Evolutionary conservation across 2,329 filamentous ascomycete genomes (phyloP), one percentile per base, ranked within the genome.

Genomic region (Teratosphaeria viscida): DNA sequence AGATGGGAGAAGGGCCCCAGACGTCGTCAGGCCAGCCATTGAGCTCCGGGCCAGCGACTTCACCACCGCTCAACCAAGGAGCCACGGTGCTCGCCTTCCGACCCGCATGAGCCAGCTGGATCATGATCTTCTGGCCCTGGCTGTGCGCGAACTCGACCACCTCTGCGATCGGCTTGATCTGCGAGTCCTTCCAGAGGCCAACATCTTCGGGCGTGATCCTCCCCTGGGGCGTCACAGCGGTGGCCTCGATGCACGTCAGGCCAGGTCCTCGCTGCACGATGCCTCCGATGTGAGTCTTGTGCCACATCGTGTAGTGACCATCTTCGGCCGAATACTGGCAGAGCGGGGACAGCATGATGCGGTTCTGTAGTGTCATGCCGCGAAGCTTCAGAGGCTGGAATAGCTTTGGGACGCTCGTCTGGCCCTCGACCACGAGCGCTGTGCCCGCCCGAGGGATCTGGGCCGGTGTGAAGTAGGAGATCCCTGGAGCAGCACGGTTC

Each of bases 41-140:
- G 11, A 79, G 62, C 73, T 77, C 67, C 55, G 68, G 65, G 37
- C 65, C 76, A 0, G 88, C 86, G 27, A 85, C 72, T 52, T 78
- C 78, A 6, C 79, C 81, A 27, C 70, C 69, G 59, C 74, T 77
- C 59, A 90, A 74, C 87, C 87, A 92, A 0, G 82, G 82, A 0
- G 82, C 80, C 2, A 84, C 78, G 2, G 81, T 83, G 63, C 76
- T 79, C 5, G 82, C 81, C 66, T 85, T 85, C 34, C 82, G 73
- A 6, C 91, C 91, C 0, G 90, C 90, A 68, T 96, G 91, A 1
- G 78, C 89, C 4, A 95, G 79, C 76, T 96, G 91, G 62, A 95
- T 86, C 57, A 83, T 90, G 57, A 89, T 84, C 64, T 88, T 84
- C 68, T 90, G 85, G 70, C 81, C 82, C 74, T 95, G 91, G 29